Evolutionary conservation across 192 early-diverging fungal species (phyloP).

Genomic region (Borealophlyctis nickersoniae): DNA sequence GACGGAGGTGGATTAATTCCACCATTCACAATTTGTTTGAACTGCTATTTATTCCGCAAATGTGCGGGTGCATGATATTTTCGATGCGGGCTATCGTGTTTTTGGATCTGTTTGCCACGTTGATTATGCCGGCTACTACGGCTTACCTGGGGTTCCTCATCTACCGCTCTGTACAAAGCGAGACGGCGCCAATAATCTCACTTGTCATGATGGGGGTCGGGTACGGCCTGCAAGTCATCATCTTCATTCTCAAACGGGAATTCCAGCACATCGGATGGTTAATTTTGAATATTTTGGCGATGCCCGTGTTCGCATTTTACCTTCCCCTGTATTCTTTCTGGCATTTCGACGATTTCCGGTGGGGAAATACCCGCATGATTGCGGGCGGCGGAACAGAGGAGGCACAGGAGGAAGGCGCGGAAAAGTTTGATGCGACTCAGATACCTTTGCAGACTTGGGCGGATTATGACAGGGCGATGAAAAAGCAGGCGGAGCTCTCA

Average conservation of each 20-base stretch:
- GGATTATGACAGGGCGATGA: conserved; percentile 31
- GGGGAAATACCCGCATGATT: conserved; percentile 91
- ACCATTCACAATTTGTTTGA: conserved; percentile 96
- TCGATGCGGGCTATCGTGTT: conserved; percentile 83
- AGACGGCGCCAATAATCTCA: conserved; percentile 70
- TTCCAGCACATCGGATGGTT: conserved; percentile 84
- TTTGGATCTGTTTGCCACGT: conserved; percentile 81
- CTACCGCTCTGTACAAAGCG: conserved; percentile 55
- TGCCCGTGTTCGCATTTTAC: conserved; percentile 78
- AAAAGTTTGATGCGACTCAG: conserved; percentile 46
- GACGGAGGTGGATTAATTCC: conserved; percentile 96
- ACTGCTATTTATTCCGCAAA: conserved; percentile 84
- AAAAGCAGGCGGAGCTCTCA: too few species aligned
- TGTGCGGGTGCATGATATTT: conserved; percentile 95
- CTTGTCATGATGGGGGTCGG: conserved; percentile 80
- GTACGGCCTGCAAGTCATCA: conserved; percentile 86
- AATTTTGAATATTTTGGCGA: conserved; percentile 88
- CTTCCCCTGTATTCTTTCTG: conserved; percentile 81
- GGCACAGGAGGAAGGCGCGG: conserved; percentile 40
- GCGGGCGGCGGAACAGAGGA: conserved; percentile 46
- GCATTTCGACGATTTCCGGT: conserved; percentile 98
- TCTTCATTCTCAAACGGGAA: conserved; percentile 85
- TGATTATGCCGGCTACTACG: conserved; percentile 87
- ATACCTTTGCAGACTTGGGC: conserved; percentile 47
- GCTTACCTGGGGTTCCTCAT: conserved; percentile 65